Percentiles rank a stretch among this genome's conserved stretches.
phyloP scores from a whole-genome alignment of 2,329 filamentous ascomycete genomes.

The Ophiostoma australiae region DNA sequence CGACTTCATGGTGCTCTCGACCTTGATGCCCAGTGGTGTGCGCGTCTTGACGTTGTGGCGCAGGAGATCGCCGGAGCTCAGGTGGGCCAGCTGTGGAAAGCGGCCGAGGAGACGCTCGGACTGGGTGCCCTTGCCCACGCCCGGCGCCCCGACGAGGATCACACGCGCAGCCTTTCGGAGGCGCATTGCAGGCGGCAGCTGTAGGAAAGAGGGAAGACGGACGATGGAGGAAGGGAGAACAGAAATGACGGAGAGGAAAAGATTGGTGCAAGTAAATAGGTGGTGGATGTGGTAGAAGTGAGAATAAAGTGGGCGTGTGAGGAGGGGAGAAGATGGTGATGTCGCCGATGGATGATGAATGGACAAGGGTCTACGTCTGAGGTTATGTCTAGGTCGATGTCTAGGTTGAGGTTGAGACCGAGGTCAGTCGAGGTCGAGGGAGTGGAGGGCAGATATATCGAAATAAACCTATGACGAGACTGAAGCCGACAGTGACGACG shows the following conservation, averaged over 20 bases:
- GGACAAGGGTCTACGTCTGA: neutral
- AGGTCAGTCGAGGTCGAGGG: neutral
- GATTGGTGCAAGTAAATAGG: no score
- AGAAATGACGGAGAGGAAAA: neutral
- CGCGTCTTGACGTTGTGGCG: conserved; percentile 86
- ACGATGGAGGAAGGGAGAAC: neutral
- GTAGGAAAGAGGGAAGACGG: neutral
- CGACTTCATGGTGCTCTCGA: conserved; percentile 79
- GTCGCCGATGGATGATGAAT: neutral
- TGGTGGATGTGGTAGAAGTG: neutral
- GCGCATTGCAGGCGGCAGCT: conserved; percentile 44
- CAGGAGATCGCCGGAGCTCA: conserved; percentile 89
- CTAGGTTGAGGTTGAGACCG: neutral
- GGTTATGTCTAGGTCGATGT: neutral
- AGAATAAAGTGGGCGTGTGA: neutral
- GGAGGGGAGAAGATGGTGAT: neutral
- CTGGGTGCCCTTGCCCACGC: conserved; percentile 95
- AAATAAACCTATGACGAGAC: neutral
- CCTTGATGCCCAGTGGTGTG: conserved; percentile 83
- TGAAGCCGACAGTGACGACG: neutral
- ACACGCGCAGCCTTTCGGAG: conserved; percentile 80
- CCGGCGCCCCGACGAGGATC: conserved; percentile 92
- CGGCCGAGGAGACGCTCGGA: conserved; percentile 79
- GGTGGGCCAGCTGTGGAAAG: conserved; percentile 83
- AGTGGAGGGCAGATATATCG: neutral